Base-by-base conservation (phyloP, 2,329 filamentous ascomycete species). In the Fusarium austroafricanum region DNA sequence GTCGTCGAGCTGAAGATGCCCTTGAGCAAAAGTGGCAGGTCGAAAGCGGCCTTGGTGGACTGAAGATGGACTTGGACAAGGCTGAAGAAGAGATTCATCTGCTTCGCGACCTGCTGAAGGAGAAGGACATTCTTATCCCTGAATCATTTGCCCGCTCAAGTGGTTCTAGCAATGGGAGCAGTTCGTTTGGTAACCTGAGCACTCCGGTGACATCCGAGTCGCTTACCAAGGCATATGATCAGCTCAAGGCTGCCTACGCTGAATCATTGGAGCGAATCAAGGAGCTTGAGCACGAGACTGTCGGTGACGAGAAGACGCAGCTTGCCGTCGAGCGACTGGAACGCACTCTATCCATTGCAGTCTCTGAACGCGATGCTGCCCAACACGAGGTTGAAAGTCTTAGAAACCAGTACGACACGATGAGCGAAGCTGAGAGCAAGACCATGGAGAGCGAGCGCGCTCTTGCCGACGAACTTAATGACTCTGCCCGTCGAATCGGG, bases 51-150 rank as follows among this genome's bases (percentile, higher is more conserved):
- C 83, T 98, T 3, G 87, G 89, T 52, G 93, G 94, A 55, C 82
- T 98, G 57, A 97, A 97, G 82, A 97, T 97, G 92, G 95, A 98
- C 75, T 87, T 99, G 40, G 96, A 98, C 79, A 92, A 94, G 65
- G 94, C 96, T 26, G 93, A 97, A 78, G 92, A 96, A 77, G 96
- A 99, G 80, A 97, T 97, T 29, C 84, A 88, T 39, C 92, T 92
- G n/a, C 85, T 99, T 39, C 89, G 93, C 42, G 87, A 83, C 31
- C 83, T 98, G 26, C 85, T 98, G 20, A 83, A 90, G 63, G 93
- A 97, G 77, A 92, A 94, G 71, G 94, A 97, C 74, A 93, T 94
- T 55, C 83, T 90, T 39, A 89, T 92, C 23, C 89, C 91, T 0
- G 89, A 89, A 44, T 85, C 86, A 17, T 79, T 86, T 58, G 83